Evolutionary conservation across 352 stramenopile genomes (phyloP).

Genomic region (Phytophthora pseudosyringae): DNA sequence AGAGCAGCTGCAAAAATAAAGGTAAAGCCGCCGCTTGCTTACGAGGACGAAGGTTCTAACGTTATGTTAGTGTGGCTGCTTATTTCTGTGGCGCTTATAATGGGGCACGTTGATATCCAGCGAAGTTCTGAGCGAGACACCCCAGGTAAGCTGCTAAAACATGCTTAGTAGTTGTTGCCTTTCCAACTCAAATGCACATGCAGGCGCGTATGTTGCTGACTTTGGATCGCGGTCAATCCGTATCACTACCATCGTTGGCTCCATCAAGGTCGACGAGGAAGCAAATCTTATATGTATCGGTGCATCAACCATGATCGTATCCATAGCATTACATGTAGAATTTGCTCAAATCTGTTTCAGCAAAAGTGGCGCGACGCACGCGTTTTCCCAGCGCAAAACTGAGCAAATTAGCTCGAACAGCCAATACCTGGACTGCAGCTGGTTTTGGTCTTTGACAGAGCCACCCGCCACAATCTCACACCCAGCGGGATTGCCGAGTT

Average conservation of each 20-base stretch:
- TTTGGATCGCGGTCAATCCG: no score
- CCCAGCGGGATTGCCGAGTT: slow-evolving; percentile 36
- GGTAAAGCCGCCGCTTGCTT: neutral
- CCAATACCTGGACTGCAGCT: slow-evolving; percentile 55
- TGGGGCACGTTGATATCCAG: no score
- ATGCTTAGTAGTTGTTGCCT: no score
- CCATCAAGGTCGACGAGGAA: neutral
- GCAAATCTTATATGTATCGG: neutral
- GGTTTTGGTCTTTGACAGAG: slow-evolving; percentile 49
- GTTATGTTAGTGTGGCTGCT: no score
- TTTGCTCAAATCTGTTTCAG: slow-evolving; percentile 25
- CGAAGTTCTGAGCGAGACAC: no score
- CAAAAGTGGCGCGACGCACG: slow-evolving; percentile 46
- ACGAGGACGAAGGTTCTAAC: neutral
- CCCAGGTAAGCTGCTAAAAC: no score
- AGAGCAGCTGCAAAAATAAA: neutral
- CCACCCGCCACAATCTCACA: slow-evolving; percentile 59
- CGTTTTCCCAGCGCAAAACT: slow-evolving; percentile 61
- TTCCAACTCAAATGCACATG: no score
- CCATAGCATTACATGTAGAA: neutral
- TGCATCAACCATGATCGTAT: neutral
- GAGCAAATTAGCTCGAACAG: slow-evolving; percentile 68
- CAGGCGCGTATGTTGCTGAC: no score
- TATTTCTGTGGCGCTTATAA: no score
- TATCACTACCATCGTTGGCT: no score